Conservation (phyloP, 2,329 filamentous ascomycete genomes). For the Monosporascus sp. region DNA sequence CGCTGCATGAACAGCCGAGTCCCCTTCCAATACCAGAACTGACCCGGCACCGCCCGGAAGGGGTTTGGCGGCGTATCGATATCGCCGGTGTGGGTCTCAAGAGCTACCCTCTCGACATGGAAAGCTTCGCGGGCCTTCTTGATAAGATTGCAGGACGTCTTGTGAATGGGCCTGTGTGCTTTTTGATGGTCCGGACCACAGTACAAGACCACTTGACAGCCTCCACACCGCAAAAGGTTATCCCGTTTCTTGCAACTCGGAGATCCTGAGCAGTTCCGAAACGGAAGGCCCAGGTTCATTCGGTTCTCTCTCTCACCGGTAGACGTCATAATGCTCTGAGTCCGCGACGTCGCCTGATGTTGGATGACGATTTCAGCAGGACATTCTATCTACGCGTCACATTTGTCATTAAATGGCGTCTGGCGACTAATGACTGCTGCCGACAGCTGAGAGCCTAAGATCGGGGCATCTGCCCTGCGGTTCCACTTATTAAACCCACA, state of each 20-base stretch:
- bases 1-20: constrained; percentile 11
- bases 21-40: constrained; percentile 1
- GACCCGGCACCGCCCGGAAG: constrained; percentile 4
- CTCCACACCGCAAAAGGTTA: constrained; percentile 10
- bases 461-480: too few relatives aligned
- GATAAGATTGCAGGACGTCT: constrained; percentile 10
- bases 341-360: too few relatives aligned
- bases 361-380: too few relatives aligned
- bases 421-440: too few relatives aligned
- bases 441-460: too few relatives aligned
- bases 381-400: too few relatives aligned
- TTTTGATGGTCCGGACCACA: constrained; percentile 14
- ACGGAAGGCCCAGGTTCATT: constrained; percentile 13
- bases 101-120: constrained; percentile 1
- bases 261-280: constrained; percentile 6
- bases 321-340: background rate
- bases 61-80: background rate
- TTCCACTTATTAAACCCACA: too few relatives aligned
- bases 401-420: too few relatives aligned
- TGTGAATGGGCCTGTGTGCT: constrained; percentile 11
- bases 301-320: constrained; percentile 1
- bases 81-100: constrained; percentile 5
- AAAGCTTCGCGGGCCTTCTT: constrained; percentile 5
- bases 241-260: constrained; percentile 2
- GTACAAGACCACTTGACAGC: constrained; percentile 11